phyloP scores from a whole-genome alignment of 495 filamentous ascomycete genomes.

The Xylaria sp. region DNA sequence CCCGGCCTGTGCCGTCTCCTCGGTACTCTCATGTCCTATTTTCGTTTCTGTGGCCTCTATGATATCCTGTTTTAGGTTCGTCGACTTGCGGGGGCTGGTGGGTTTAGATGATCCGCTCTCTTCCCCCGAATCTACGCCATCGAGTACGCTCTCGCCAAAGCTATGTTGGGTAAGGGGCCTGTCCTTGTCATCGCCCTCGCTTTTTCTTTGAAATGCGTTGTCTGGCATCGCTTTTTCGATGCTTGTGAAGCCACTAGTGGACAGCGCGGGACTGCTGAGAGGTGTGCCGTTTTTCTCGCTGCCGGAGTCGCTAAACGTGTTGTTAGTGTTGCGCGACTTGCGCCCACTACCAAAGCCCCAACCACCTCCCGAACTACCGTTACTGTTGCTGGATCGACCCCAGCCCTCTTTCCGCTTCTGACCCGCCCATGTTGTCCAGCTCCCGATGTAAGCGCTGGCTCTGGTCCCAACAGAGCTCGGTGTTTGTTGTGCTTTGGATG shows the following conservation, averaged over 20 bases:
- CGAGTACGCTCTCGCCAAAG: constrained; percentile 52
- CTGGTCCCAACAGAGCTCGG: constrained; percentile 71
- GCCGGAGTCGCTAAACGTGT: constrained; percentile 34
- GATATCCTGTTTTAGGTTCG: constrained; percentile 1
- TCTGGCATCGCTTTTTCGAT: constrained; percentile 38
- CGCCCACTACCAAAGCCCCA: constrained; percentile 48
- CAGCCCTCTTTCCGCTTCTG: constrained; percentile 80
- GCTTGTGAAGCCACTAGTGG: constrained; percentile 33
- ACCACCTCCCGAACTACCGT: constrained; percentile 33
- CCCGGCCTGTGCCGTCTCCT: constrained; percentile 12
- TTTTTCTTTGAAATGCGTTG: constrained; percentile 29
- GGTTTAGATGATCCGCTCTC: constrained; percentile 44
- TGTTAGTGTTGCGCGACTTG: constrained; percentile 29
- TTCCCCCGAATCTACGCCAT: constrained; percentile 39
- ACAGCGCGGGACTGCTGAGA: constrained; percentile 36
- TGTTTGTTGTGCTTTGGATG: constrained; percentile 70
- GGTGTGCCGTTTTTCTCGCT: constrained; percentile 46
- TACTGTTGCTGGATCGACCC: constrained; percentile 47
- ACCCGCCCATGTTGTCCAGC: constrained; percentile 93
- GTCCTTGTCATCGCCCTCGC: constrained; percentile 34
- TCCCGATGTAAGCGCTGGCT: constrained; percentile 87
- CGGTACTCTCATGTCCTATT: background rate
- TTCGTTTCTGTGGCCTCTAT: background rate
- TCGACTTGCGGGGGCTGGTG: constrained; percentile 30
- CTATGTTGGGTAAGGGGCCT: constrained; percentile 44